phyloP scores from a whole-genome alignment of 176 grass and related monocot genomes.

The Avena sativa region DNA sequence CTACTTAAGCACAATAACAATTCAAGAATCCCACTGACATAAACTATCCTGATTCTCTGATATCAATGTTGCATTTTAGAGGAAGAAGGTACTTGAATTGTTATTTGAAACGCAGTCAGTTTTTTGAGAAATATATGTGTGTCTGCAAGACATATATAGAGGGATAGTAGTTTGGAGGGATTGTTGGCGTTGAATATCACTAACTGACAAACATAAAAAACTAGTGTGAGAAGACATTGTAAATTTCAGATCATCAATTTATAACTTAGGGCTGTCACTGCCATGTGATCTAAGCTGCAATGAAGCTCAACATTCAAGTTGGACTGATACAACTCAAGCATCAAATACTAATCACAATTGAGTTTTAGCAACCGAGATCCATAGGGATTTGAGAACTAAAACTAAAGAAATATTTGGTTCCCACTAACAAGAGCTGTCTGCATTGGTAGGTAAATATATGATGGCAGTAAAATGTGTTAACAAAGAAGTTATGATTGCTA shows the following conservation, averaged over 20 bases:
- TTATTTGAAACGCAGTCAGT: not conserved
- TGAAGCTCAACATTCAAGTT: not conserved
- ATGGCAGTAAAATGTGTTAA: not conserved
- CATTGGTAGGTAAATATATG: not conserved
- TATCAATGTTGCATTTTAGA: not conserved
- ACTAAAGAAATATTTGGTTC: not conserved
- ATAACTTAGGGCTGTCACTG: not conserved
- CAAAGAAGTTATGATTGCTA: not conserved
- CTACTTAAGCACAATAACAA: not conserved
- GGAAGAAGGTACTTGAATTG: not conserved
- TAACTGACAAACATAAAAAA: not conserved
- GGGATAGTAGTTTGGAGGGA: not conserved
- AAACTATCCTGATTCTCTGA: not conserved
- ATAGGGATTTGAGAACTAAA: not conserved
- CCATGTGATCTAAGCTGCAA: not conserved
- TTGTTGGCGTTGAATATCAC: not conserved
- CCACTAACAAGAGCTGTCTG: not conserved
- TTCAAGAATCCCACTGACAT: not conserved
- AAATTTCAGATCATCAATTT: not conserved
- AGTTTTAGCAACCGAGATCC: not conserved
- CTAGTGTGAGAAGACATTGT: not conserved
- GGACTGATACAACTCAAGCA: not conserved
- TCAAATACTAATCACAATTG: not conserved
- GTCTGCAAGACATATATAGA: not conserved
- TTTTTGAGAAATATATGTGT: not conserved